These are phyloP conservation scores for Globisporangium alternatum DNA, from an alignment of 352 stramenopile species.

Conservation along the genomic window DNA sequence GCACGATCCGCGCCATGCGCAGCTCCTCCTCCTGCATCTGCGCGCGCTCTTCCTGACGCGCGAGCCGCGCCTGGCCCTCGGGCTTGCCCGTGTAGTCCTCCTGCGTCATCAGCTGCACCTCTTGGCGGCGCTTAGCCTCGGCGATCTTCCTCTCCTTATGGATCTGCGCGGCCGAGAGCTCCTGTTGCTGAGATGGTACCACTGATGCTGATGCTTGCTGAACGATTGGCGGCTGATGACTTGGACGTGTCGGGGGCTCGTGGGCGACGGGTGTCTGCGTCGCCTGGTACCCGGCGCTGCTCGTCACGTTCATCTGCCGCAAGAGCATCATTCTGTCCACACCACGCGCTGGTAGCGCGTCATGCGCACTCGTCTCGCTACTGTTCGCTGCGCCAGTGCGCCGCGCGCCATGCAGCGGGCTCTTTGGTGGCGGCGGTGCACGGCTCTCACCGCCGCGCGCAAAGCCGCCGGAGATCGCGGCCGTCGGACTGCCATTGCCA, in stretches of 20 bases:
- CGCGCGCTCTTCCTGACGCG: constrained; percentile 47
- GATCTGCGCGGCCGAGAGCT: constrained; percentile 65
- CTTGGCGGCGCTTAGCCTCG: constrained; percentile 44
- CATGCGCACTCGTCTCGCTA: not conserved
- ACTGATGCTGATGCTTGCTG: not conserved
- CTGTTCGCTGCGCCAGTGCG: not conserved
- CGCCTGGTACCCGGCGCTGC: constrained; percentile 7
- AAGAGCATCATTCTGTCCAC: constrained; percentile 52
- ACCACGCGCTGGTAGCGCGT: constrained; percentile 6
- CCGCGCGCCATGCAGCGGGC: constrained; percentile 29
- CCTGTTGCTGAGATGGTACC: constrained; percentile 2
- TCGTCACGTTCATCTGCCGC: constrained; percentile 49
- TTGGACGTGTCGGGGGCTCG: not conserved
- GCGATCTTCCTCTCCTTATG: constrained; percentile 51
- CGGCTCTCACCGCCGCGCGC: constrained; percentile 7
- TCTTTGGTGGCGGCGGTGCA: constrained; percentile 46
- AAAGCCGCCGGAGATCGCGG: constrained; percentile 7
- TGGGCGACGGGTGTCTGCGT: not conserved
- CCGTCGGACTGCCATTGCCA: not conserved
- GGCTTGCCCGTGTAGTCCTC: constrained; percentile 63
- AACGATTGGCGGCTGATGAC: not conserved
- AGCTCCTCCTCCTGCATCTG: constrained; percentile 66
- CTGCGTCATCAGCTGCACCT: constrained; percentile 43
- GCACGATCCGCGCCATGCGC: constrained; percentile 33
- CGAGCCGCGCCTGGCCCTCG: constrained; percentile 44